Evolutionary conservation across 768 basidiomycete genomes (phyloP).

Genomic region (Vararia minispora): DNA sequence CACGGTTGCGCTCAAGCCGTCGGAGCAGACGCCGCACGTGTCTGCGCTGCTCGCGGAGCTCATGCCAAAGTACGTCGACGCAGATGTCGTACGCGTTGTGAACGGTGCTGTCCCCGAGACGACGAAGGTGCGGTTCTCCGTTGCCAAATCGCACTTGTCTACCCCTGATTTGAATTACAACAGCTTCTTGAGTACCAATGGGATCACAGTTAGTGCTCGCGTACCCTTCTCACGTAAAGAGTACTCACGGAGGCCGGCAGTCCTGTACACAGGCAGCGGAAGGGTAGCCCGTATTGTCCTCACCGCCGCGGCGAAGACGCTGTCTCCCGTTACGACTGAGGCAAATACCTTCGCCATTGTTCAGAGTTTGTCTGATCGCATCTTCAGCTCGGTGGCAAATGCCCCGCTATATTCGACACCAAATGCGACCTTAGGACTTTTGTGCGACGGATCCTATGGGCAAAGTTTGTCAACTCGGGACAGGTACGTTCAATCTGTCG

Average conservation of each 20-base stretch:
- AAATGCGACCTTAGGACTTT: conserved; percentile 50
- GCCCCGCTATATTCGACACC: conserved; percentile 63
- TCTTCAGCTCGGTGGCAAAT: conserved; percentile 54
- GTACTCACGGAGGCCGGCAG: conserved; percentile 21
- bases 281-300: conserved; percentile 57
- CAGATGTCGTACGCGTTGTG: conserved; percentile 16
- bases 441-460: conserved; percentile 66
- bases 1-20: conserved; percentile 22
- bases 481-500: conserved; percentile 15
- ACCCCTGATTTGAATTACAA: no score
- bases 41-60: conserved; percentile 15
- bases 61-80: conserved; percentile 21
- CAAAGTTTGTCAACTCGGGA: conserved; percentile 61
- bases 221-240: background rate
- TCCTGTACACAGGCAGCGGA: conserved; percentile 47
- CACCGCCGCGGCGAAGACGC: conserved; percentile 59
- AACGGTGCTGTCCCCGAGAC: conserved; percentile 21
- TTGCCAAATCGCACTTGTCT: background rate
- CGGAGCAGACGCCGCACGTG: conserved; percentile 19
- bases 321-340: conserved; percentile 56
- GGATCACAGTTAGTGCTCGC: conserved; percentile 34
- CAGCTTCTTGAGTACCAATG: conserved; percentile 62
- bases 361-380: background rate
- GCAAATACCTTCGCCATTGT: conserved; percentile 15
- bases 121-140: conserved; percentile 11